Evolutionary conservation across 1,139 yeast species (phyloP).

Genomic region (Debaryomyces subglobosus): DNA sequence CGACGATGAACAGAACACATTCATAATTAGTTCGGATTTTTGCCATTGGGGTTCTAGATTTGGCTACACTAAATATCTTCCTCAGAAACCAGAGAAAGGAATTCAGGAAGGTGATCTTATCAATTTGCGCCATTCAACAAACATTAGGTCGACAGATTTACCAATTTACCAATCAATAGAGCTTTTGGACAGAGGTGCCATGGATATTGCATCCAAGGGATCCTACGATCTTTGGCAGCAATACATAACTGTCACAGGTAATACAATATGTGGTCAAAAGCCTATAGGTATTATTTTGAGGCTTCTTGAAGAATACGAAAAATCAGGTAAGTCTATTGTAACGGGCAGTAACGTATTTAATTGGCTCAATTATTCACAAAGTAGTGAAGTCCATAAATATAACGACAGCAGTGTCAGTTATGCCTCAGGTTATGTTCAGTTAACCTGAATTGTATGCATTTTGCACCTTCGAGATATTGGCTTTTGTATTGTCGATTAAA

Average conservation of each 20-base stretch:
- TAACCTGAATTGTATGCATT: not conserved
- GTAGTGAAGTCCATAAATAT: conserved; percentile 53
- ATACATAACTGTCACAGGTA: conserved; percentile 71
- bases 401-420: conserved; percentile 86
- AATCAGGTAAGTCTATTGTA: conserved; percentile 7
- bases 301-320: conserved; percentile 42
- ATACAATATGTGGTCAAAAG: conserved; percentile 92
- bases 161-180: conserved; percentile 77
- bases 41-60: conserved; percentile 95
- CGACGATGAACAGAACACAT: conserved; percentile 59
- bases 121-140: conserved; percentile 18
- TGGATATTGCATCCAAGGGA: conserved; percentile 62
- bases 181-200: conserved; percentile 66
- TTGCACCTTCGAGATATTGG: not conserved
- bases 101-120: conserved; percentile 19
- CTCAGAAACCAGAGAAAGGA: conserved; percentile 18
- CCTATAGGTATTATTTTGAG: conserved; percentile 71
- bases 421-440: conserved; percentile 71
- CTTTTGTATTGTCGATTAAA: not conserved
- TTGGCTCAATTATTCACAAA: conserved; percentile 87
- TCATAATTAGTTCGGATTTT: conserved; percentile 86
- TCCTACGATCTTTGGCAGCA: conserved; percentile 60
- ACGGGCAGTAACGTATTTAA: conserved; percentile 33
- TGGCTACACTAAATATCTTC: conserved; percentile 66
- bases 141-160: conserved; percentile 18